Evolutionary conservation across 2,329 filamentous ascomycete species (phyloP).

Genomic region (Cercospora brassicicola): DNA sequence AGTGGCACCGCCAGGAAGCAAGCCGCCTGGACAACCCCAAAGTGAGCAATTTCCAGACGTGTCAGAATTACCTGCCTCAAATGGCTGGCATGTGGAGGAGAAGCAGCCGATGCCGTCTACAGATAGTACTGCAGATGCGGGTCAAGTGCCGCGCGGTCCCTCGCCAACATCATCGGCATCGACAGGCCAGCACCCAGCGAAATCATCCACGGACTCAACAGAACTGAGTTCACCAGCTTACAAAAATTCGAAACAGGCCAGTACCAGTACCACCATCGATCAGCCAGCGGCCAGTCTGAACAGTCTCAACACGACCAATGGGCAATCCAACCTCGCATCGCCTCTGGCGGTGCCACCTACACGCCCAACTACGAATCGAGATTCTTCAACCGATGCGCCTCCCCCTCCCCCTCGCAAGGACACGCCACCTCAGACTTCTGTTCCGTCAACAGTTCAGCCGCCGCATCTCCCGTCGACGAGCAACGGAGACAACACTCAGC

Average conservation of each 20-base stretch:
- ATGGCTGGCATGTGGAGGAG: not conserved
- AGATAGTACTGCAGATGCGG: not conserved
- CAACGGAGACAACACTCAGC: not conserved
- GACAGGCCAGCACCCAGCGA: not conserved
- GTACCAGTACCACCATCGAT: conserved; percentile 5
- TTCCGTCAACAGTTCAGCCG: conserved; percentile 10
- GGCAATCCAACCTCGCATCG: not conserved
- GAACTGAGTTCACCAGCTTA: conserved; percentile 12
- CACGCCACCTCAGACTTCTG: conserved; percentile 7
- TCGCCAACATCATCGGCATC: not conserved
- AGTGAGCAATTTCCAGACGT: conserved; percentile 13
- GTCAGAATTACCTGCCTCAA: conserved; percentile 2
- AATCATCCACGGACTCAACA: not conserved
- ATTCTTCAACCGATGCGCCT: conserved; percentile 10
- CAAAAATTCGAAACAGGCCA: conserved; percentile 6
- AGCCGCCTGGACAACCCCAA: conserved; percentile 17
- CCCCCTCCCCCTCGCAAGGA: conserved; percentile 17
- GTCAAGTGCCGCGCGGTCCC: not conserved
- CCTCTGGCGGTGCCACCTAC: not conserved
- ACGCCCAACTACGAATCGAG: conserved; percentile 13
- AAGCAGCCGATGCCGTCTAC: not conserved
- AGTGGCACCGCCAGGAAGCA: conserved; percentile 22
- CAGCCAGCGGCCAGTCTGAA: not conserved
- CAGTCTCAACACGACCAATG: conserved; percentile 11
- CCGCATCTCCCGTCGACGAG: not conserved